Conservation (phyloP, 148 eudicot species). For the Persicaria maculosa region DNA sequence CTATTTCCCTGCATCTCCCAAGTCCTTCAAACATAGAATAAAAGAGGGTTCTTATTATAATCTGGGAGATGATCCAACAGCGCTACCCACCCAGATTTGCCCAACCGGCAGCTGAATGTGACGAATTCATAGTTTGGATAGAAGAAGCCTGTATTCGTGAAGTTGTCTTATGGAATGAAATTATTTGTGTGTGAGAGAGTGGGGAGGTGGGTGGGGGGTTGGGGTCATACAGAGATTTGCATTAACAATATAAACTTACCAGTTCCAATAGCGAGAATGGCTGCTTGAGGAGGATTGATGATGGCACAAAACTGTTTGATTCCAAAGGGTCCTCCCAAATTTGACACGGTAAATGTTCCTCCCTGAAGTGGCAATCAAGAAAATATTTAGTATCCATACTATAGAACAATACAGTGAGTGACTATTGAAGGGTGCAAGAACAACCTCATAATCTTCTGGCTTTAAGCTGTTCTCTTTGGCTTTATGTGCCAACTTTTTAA, state of each 20-base stretch:
- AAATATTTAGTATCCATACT: background rate
- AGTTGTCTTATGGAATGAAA: background rate
- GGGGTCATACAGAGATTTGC: background rate
- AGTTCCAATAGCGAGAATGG: constrained; percentile 87
- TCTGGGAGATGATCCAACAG: too few relatives aligned
- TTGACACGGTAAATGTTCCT: constrained; percentile 74
- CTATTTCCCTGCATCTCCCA: background rate
- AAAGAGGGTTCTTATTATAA: too few relatives aligned
- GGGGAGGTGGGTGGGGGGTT: too few relatives aligned
- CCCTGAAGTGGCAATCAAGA: constrained; percentile 9
- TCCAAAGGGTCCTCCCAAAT: constrained; percentile 97
- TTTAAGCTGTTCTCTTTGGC: constrained; percentile 87
- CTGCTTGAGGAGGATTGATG: constrained; percentile 94
- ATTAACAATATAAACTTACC: constrained; percentile 34
- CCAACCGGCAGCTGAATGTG: background rate
- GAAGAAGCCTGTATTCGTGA: background rate
- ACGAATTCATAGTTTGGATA: background rate
- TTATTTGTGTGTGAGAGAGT: background rate
- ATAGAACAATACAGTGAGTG: background rate
- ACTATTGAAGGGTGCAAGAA: constrained; percentile 1
- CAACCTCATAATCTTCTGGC: constrained; percentile 92
- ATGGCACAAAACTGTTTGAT: constrained; percentile 97
- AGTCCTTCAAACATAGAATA: too few relatives aligned
- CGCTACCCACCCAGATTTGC: background rate
- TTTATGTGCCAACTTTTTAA: constrained; percentile 75